A percentile compares a stretch with the other conserved stretches of the same genome.
These are phyloP conservation scores for Alectoria sarmentosa DNA, from an alignment of 495 filamentous ascomycete genomes.

Conservation along the genomic window DNA sequence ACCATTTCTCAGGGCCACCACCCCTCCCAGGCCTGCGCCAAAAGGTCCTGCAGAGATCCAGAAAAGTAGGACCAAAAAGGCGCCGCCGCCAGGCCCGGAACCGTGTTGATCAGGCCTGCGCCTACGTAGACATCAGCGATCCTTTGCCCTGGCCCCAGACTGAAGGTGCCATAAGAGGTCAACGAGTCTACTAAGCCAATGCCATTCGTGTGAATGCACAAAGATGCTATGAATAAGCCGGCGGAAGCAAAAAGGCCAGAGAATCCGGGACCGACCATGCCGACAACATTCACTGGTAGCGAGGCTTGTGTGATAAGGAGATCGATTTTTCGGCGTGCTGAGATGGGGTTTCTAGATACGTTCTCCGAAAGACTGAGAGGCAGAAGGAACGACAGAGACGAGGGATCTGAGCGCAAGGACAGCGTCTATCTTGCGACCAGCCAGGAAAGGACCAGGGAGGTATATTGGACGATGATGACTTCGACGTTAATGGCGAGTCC, in stretches of 20 bases:
- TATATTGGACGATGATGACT: slow-evolving; percentile 18
- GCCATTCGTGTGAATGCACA: slow-evolving; percentile 17
- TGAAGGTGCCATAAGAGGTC: slow-evolving; percentile 7
- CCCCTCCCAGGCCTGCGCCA: background rate
- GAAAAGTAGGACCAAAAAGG: slow-evolving; percentile 17
- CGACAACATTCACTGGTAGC: background rate
- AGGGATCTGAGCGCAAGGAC: slow-evolving; percentile 15
- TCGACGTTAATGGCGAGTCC: slow-evolving; percentile 9
- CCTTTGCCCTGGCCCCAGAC: background rate
- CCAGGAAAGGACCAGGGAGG: slow-evolving; percentile 17
- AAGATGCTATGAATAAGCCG: background rate
- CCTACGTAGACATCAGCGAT: slow-evolving; percentile 16
- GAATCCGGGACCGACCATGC: slow-evolving; percentile 16
- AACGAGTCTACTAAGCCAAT: slow-evolving; percentile 10
- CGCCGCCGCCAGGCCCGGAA: slow-evolving; percentile 9
- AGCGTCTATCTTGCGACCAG: slow-evolving; percentile 17
- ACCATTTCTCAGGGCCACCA: slow-evolving; percentile 4
- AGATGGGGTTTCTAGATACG: slow-evolving; percentile 14
- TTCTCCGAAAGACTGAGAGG: background rate
- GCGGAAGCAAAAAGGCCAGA: slow-evolving; percentile 10
- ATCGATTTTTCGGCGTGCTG: slow-evolving; percentile 8
- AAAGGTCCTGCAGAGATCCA: slow-evolving; percentile 14
- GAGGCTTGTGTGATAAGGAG: slow-evolving; percentile 15
- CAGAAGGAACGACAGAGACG: too few relatives aligned
- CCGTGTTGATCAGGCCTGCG: slow-evolving; percentile 7